Conservation (phyloP, 345 rosid genomes). For the Salix suchowensis region DNA sequence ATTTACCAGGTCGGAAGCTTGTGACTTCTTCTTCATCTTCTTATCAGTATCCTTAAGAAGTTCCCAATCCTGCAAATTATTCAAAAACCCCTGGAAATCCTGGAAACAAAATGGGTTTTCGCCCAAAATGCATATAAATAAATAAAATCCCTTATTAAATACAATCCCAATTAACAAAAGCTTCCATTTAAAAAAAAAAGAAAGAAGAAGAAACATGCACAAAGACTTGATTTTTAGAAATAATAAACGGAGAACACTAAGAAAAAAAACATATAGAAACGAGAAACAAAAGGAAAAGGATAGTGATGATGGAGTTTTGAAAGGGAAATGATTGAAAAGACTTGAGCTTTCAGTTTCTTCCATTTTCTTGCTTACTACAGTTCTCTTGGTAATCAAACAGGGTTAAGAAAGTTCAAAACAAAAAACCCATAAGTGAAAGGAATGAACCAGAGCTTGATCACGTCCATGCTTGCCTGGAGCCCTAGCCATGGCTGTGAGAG, state of each 20-base stretch:
- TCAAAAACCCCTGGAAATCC: conserved; percentile 89
- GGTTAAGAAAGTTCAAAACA: not conserved
- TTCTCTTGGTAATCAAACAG: not conserved
- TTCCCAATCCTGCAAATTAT: conserved; percentile 98
- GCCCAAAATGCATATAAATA: not conserved
- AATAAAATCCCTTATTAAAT: not conserved
- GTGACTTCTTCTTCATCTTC: conserved; percentile 39
- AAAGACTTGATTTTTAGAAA: not conserved
- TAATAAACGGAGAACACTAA: not conserved
- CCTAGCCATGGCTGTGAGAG: not conserved
- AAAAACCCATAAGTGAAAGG: not conserved
- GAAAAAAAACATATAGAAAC: not conserved
- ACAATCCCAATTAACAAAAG: not conserved
- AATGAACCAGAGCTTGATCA: conserved; percentile 55
- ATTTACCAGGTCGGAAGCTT: conserved; percentile 27
- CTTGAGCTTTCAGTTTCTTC: not conserved
- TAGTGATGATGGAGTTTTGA: not conserved
- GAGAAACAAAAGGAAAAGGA: not conserved
- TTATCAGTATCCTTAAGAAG: conserved; percentile 56
- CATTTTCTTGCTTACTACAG: not conserved
- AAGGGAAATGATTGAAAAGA: not conserved
- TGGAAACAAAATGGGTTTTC: conserved; percentile 24
- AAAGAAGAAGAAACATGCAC: not conserved
- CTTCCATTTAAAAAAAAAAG: not conserved
- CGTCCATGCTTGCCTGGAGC: conserved; percentile 58